Conservation (phyloP, 208 protist genomes). For the Spongospora subterranea region DNA sequence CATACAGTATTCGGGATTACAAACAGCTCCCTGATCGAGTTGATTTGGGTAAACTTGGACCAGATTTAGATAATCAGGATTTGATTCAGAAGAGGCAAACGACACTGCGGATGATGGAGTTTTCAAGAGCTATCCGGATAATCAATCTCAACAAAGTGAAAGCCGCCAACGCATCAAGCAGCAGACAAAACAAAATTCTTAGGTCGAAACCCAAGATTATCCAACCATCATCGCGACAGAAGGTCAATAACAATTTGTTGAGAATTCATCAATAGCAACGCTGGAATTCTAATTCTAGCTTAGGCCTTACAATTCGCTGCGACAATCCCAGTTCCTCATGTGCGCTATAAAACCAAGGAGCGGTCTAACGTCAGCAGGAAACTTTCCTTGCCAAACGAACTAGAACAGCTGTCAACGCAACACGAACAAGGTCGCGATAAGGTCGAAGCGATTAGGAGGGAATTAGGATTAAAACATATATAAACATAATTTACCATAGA, state of each 20-base stretch:
- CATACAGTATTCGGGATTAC: slow-evolving; percentile 32
- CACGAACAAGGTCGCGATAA: background rate
- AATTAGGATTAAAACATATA: background rate
- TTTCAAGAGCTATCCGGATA: background rate
- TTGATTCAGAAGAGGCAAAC: background rate
- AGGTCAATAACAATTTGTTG: too few species aligned
- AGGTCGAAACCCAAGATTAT: background rate
- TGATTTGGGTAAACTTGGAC: background rate
- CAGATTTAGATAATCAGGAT: slow-evolving; percentile 31
- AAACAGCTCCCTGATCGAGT: background rate
- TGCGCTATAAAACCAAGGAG: background rate
- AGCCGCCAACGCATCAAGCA: background rate
- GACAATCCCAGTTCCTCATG: background rate
- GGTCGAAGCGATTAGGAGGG: background rate
- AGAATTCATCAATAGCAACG: too few species aligned
- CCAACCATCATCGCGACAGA: background rate
- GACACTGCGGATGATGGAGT: background rate
- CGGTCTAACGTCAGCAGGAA: background rate
- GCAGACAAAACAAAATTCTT: background rate
- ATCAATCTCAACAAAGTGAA: slow-evolving; percentile 40
- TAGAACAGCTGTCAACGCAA: background rate
- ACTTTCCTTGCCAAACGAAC: background rate
- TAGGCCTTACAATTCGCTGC: slow-evolving; percentile 30
- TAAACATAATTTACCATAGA: background rate
- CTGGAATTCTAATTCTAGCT: too few species aligned